Percentiles rank a stretch among this genome's conserved stretches.
Evolutionary conservation across 148 eudicot species (phyloP).

Genomic region (Amaranthus palmeri): DNA sequence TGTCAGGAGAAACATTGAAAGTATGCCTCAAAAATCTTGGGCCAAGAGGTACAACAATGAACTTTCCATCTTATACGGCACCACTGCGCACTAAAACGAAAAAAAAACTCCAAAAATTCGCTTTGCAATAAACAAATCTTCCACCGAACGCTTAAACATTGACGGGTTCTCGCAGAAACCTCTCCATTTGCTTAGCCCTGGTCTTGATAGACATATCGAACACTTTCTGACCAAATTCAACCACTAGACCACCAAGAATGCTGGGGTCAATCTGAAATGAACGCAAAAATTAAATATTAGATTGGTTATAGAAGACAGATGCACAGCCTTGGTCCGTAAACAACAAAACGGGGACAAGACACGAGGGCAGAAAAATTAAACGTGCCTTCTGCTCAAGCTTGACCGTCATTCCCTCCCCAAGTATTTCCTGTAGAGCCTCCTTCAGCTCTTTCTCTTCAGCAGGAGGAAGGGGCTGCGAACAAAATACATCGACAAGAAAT

Average conservation of each 20-base stretch:
- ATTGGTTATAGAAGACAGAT: too few relatives aligned
- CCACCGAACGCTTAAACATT: constrained; percentile 28
- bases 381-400: constrained; percentile 76
- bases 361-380: background rate
- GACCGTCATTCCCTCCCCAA: constrained; percentile 77
- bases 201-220: constrained; percentile 87
- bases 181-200: constrained; percentile 89
- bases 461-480: constrained; percentile 65
- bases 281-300: too few relatives aligned
- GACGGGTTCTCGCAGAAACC: constrained; percentile 68
- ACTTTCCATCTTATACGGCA: constrained; percentile 21
- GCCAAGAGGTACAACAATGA: constrained; percentile 1
- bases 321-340: too few relatives aligned
- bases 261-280: constrained; percentile 34
- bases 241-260: constrained; percentile 81
- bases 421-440: constrained; percentile 76
- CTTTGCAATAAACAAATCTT: background rate
- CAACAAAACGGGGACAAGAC: background rate
- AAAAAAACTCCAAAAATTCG: constrained; percentile 11
- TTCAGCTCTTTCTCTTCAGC: constrained; percentile 86
- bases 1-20: constrained; percentile 3
- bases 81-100: constrained; percentile 8
- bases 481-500: background rate
- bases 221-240: constrained; percentile 70
- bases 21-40: constrained; percentile 8